Evolutionary conservation across 1,284 basidiomycete genomes (phyloP).

Genomic region (Vanrija sp.): DNA sequence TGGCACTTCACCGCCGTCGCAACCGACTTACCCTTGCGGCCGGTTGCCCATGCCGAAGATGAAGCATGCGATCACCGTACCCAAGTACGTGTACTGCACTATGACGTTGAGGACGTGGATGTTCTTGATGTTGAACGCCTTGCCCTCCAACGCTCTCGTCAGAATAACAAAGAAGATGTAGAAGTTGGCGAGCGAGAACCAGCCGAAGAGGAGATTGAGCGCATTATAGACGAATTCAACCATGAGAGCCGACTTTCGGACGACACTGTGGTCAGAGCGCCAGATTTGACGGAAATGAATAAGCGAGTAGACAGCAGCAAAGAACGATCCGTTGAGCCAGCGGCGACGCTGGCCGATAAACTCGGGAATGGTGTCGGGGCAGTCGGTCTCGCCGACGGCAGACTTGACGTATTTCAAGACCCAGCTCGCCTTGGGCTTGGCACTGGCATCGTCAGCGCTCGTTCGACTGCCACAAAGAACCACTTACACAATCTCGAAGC

Average conservation of each 20-base stretch:
- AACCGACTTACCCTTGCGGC: constrained; percentile 67
- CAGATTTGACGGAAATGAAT: constrained; percentile 76
- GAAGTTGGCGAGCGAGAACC: constrained; percentile 89
- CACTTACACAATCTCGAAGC: constrained; percentile 79
- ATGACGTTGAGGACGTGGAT: constrained; percentile 16
- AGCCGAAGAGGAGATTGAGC: constrained; percentile 83
- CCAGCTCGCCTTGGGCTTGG: constrained; percentile 86
- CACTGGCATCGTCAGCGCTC: constrained; percentile 42
- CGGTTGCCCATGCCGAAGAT: constrained; percentile 96
- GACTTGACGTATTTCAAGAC: constrained; percentile 93
- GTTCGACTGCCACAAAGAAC: not conserved
- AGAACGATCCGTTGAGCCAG: constrained; percentile 75
- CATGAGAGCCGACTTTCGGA: constrained; percentile 70
- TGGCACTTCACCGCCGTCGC: not conserved
- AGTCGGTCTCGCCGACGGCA: constrained; percentile 93
- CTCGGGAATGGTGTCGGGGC: constrained; percentile 88
- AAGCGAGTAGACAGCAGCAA: constrained; percentile 63
- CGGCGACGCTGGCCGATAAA: constrained; percentile 74
- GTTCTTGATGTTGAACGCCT: constrained; percentile 59
- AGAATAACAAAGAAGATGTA: constrained; percentile 95
- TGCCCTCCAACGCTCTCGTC: constrained; percentile 78
- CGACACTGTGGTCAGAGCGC: constrained; percentile 74
- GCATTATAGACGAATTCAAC: constrained; percentile 82
- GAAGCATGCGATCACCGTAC: constrained; percentile 81
- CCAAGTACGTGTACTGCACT: constrained; percentile 74